phyloP scores from a whole-genome alignment of 257 asterid species.

The Ehretia macrophylla region DNA sequence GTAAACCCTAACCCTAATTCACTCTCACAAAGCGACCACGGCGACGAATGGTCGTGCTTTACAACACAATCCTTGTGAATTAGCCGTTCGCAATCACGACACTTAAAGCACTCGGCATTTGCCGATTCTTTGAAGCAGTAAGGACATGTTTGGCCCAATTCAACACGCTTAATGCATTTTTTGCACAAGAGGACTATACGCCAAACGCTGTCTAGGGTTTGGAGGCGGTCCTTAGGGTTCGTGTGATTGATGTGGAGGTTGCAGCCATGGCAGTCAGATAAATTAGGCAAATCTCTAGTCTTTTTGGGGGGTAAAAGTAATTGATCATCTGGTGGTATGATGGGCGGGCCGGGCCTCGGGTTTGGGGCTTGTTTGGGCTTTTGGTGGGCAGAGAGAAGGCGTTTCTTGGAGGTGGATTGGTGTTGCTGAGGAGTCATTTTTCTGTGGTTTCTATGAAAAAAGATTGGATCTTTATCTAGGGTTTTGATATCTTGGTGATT shows the following conservation, averaged over 20 bases:
- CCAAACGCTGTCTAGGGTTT: slow-evolving; percentile 72
- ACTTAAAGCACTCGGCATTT: slow-evolving; percentile 34
- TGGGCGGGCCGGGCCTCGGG: slow-evolving; percentile 10
- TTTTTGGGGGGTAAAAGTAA: slow-evolving; percentile 28
- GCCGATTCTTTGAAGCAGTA: slow-evolving; percentile 59
- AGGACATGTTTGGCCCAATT: slow-evolving; percentile 52
- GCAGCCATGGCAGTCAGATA: slow-evolving; percentile 81
- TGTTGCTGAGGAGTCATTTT: slow-evolving; percentile 11
- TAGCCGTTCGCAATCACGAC: slow-evolving; percentile 47
- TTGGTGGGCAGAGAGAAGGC: slow-evolving; percentile 21
- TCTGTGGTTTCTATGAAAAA: background rate
- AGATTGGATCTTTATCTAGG: background rate
- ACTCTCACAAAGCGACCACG: slow-evolving; percentile 56
- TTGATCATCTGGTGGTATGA: slow-evolving; percentile 1
- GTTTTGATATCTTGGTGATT: background rate
- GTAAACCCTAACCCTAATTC: slow-evolving; percentile 26
- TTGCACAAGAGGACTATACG: slow-evolving; percentile 78
- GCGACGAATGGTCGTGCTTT: slow-evolving; percentile 44
- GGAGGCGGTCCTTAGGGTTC: slow-evolving; percentile 74
- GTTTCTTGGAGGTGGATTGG: slow-evolving; percentile 34
- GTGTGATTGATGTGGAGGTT: slow-evolving; percentile 46
- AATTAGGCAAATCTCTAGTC: slow-evolving; percentile 72
- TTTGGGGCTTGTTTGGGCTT: slow-evolving; percentile 14
- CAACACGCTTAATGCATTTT: slow-evolving; percentile 44
- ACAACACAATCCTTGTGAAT: slow-evolving; percentile 57